Base-by-base conservation (phyloP, 1,284 basidiomycete species). In the Sphagnurus paluster region DNA sequence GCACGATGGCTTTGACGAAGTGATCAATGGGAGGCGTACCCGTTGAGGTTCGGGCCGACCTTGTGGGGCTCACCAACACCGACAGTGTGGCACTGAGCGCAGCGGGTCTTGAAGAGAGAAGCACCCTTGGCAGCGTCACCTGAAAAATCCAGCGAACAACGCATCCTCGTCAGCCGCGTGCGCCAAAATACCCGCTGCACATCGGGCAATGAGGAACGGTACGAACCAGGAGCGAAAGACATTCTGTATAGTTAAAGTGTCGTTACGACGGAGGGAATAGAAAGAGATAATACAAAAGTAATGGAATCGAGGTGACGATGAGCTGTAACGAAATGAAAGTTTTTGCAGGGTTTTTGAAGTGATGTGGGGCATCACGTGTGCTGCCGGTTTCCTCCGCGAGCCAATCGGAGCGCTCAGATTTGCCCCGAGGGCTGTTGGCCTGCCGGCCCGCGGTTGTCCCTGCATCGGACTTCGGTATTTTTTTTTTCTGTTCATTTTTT, bases 21-120 rank as follows among this genome's bases (percentile, higher is more conserved):
- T 21, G 28, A n/a, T 20, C n/a, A 24, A 38, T 28, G 32, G n/a
- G 52, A 39, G 59, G 77, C 80, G 70, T 62, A 86, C 95, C 87
- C 95, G 69, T 95, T 85, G 37, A 98, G 82, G 80, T 97, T 97
- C 52, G 95, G 95, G 53, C 93, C 93, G 55, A 96, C 93, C 76
- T 90, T 90, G 76, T 93, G 79, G 39, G 84, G 76, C 59, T 88
- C 95, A 56, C 91, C 90, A 58, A 80, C 76, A 58, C 78, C 91
- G 59, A 91, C 71, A 57, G 93, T 98, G 74, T 99, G 96, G 78
- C 96, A 99, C 71, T 98, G 94, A 49, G 93, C 93, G 67, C 96
- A 99, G 56, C 95, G 92, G 59, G 93, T 96, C 82, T 92, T 93
- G 86, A 94, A 94, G 66, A 94, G 85, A 68, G 77, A 74, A 65